Evolutionary conservation across 148 eudicot genomes (phyloP).

Genomic region (Nyssa sinensis): DNA sequence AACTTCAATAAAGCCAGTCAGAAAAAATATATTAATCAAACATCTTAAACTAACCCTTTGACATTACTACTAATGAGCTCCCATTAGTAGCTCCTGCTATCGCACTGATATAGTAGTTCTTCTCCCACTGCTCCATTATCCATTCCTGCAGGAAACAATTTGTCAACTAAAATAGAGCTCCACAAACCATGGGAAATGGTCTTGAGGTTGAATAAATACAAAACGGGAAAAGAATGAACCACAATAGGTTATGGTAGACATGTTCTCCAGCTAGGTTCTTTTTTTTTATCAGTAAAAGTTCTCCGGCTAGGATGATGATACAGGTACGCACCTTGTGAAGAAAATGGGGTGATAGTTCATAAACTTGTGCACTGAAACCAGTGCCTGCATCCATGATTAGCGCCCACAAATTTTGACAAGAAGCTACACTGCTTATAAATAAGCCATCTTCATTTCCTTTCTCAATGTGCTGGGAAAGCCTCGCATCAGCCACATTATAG

Average conservation of each 20-base stretch:
- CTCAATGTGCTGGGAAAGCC: constrained; percentile 67
- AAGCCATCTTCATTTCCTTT: constrained; percentile 79
- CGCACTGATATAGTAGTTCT: constrained; percentile 67
- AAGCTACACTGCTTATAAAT: constrained; percentile 63
- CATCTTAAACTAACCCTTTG: constrained; percentile 51
- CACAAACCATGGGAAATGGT: not conserved
- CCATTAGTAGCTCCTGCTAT: constrained; percentile 67
- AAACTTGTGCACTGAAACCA: constrained; percentile 57
- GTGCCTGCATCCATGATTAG: constrained; percentile 82
- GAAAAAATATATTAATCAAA: not conserved
- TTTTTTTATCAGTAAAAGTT: no score
- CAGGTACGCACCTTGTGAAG: constrained; percentile 59
- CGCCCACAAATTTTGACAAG: constrained; percentile 68
- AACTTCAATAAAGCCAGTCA: not conserved
- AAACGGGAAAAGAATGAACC: not conserved
- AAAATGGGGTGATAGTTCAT: constrained; percentile 63
- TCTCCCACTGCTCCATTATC: constrained; percentile 88
- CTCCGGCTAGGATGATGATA: not conserved
- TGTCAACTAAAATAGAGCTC: not conserved
- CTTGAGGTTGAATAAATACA: not conserved
- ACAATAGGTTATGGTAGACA: not conserved
- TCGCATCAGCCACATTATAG: constrained; percentile 64
- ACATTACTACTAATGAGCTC: constrained; percentile 74
- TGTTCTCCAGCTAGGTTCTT: not conserved
- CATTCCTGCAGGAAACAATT: constrained; percentile 50